Conservation (phyloP, 192 early-diverging fungal genomes). For the Linnemannia elongata region DNA sequence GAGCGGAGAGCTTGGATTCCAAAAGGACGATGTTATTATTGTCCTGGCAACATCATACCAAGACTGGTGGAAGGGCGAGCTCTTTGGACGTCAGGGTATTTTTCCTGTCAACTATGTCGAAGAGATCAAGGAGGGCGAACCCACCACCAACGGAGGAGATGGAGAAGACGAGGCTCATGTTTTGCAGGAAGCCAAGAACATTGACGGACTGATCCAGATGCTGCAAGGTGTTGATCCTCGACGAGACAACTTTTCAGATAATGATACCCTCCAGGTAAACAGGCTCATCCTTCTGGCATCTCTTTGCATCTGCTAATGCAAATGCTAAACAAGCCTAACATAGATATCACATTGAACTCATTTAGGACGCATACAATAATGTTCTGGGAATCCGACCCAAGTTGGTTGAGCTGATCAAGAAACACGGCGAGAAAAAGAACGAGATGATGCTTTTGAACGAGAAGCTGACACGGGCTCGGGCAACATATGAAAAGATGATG, state of each 20-base stretch:
- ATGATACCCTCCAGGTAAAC: slow-evolving; percentile 82
- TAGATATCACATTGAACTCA: neutral
- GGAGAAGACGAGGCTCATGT: slow-evolving; percentile 77
- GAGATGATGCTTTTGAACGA: slow-evolving; percentile 80
- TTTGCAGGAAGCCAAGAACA: slow-evolving; percentile 76
- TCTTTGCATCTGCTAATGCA: neutral
- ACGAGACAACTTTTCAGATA: slow-evolving; percentile 89
- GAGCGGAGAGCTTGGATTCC: slow-evolving; percentile 91
- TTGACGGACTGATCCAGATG: slow-evolving; percentile 83
- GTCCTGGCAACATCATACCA: slow-evolving; percentile 95
- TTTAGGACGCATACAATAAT: slow-evolving; percentile 75
- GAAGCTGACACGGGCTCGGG: slow-evolving; percentile 76
- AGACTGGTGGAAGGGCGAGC: slow-evolving; percentile 99
- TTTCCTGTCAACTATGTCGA: slow-evolving; percentile 99
- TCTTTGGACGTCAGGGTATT: slow-evolving; percentile 90
- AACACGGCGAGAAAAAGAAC: slow-evolving; percentile 87
- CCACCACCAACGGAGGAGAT: slow-evolving; percentile 66
- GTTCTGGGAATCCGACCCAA: slow-evolving; percentile 88
- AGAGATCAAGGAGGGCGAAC: slow-evolving; percentile 71
- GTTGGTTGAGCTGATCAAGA: slow-evolving; percentile 88
- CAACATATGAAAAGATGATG: slow-evolving; percentile 82
- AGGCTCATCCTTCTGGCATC: neutral
- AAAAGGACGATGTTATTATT: slow-evolving; percentile 87
- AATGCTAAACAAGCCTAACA: neutral
- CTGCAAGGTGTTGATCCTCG: slow-evolving; percentile 83